A percentile compares a stretch with the other conserved stretches of the same genome.
phyloP scores from a whole-genome alignment of 202 grass and related monocot species.

The Bolboschoenoplectus hybrid region DNA sequence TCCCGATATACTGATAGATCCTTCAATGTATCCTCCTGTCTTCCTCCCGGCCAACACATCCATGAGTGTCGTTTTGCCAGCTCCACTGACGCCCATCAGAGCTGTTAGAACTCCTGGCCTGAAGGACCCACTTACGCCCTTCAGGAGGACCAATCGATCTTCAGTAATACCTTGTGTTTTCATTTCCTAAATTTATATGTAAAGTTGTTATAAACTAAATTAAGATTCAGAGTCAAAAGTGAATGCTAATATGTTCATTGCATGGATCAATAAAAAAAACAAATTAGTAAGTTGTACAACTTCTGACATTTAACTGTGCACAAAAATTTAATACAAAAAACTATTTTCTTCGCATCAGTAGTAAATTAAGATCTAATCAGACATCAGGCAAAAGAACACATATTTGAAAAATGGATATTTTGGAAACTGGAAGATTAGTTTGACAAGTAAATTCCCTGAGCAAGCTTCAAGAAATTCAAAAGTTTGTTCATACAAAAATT shows the following conservation, averaged over 20 bases:
- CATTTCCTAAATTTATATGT: constrained; percentile 70
- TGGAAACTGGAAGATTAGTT: neutral
- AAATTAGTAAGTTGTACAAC: neutral
- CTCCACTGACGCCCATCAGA: constrained; percentile 92
- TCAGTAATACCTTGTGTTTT: constrained; percentile 77
- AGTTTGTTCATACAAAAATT: neutral
- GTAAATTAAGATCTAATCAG: neutral
- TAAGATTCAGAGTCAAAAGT: constrained; percentile 1
- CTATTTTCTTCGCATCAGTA: neutral
- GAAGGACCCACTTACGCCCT: constrained; percentile 85
- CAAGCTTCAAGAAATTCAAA: neutral
- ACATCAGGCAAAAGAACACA: neutral
- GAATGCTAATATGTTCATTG: neutral
- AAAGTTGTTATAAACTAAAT: constrained; percentile 24
- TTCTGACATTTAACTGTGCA: neutral
- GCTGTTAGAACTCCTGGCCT: constrained; percentile 90
- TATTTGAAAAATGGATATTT: neutral
- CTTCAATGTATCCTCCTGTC: constrained; percentile 84
- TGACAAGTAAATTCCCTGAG: constrained; percentile 2
- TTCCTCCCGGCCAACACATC: constrained; percentile 92
- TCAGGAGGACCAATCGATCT: constrained; percentile 77
- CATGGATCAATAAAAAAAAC: neutral
- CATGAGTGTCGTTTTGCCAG: constrained; percentile 92
- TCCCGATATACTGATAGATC: constrained; percentile 77
- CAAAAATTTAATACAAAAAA: neutral